Conservation (phyloP, 2,329 filamentous ascomycete species). For the Bipolaris bicolor region DNA sequence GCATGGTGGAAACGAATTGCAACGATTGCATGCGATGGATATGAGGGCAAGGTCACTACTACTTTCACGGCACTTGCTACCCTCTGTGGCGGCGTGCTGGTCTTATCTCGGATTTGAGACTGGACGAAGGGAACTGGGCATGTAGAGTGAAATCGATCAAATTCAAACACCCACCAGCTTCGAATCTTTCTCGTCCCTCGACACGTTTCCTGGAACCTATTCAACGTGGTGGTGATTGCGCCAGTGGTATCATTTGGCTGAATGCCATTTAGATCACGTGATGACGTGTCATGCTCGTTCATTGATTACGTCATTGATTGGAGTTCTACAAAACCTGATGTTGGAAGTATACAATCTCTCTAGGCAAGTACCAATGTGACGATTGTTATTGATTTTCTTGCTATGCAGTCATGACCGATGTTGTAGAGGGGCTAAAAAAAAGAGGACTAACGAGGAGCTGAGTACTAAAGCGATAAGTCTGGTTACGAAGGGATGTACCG, state of each 20-base stretch:
- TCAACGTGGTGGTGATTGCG: not conserved
- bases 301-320: constrained; percentile 7
- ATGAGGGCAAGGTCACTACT: constrained; percentile 35
- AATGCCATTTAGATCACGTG: constrained; percentile 9
- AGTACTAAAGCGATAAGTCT: too few species aligned
- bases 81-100: constrained; percentile 30
- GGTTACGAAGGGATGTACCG: too few species aligned
- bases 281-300: constrained; percentile 9
- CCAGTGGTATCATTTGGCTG: not conserved
- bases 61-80: constrained; percentile 31
- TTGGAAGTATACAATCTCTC: not conserved
- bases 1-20: constrained; percentile 38
- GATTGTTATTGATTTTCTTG: too few species aligned
- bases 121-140: constrained; percentile 35
- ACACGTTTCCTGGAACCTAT: not conserved
- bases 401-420: too few species aligned
- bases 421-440: too few species aligned
- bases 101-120: constrained; percentile 34
- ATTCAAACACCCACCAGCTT: constrained; percentile 26
- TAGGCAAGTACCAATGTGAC: not conserved
- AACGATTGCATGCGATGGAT: constrained; percentile 42
- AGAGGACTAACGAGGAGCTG: too few species aligned
- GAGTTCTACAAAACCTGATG: not conserved
- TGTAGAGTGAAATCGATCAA: constrained; percentile 48
- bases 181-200: not conserved